A percentile compares a stretch with the other conserved stretches of the same genome.
These are phyloP conservation scores for Cercospora brassicicola DNA, from an alignment of 2,329 filamentous ascomycete species.

Conservation along the genomic window DNA sequence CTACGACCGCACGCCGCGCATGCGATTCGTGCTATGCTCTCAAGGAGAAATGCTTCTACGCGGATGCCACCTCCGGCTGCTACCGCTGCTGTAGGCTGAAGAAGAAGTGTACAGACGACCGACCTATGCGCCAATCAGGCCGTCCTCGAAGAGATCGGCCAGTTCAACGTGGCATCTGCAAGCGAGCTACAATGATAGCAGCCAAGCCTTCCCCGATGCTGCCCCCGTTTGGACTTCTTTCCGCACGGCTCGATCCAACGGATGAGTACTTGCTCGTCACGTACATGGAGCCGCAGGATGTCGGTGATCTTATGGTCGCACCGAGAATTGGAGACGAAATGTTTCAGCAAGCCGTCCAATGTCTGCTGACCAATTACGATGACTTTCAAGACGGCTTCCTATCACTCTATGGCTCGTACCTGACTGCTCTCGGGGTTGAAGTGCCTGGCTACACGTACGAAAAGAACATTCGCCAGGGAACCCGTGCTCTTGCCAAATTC, in stretches of 20 bases:
- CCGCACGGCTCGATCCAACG: not conserved
- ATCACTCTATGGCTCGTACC: slow-evolving; percentile 9
- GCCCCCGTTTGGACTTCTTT: not conserved
- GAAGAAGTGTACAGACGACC: slow-evolving; percentile 8
- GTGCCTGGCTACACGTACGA: slow-evolving; percentile 5
- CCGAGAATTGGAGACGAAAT: slow-evolving; percentile 13
- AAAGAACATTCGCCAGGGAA: not conserved
- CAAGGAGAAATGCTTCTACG: slow-evolving; percentile 15
- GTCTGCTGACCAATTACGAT: not conserved
- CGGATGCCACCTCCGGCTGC: not conserved
- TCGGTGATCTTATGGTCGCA: not conserved
- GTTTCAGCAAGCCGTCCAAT: slow-evolving; percentile 3
- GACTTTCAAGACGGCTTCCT: slow-evolving; percentile 14
- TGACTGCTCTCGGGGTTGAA: not conserved
- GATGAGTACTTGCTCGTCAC: slow-evolving; percentile 6
- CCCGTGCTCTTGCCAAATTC: slow-evolving; percentile 9
- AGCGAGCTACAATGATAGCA: not conserved
- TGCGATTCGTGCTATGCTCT: slow-evolving; percentile 14
- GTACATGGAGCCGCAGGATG: not conserved
- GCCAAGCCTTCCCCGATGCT: not conserved
- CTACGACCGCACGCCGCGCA: not conserved
- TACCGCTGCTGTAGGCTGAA: slow-evolving; percentile 6
- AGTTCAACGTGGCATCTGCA: not conserved
- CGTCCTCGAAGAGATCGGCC: slow-evolving; percentile 9
- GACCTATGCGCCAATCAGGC: slow-evolving; percentile 3